A percentile compares a stretch with the other conserved stretches of the same genome.
Evolutionary conservation across 805 yeast genomes (phyloP).

Genomic region (Citeromyces matritensis): DNA sequence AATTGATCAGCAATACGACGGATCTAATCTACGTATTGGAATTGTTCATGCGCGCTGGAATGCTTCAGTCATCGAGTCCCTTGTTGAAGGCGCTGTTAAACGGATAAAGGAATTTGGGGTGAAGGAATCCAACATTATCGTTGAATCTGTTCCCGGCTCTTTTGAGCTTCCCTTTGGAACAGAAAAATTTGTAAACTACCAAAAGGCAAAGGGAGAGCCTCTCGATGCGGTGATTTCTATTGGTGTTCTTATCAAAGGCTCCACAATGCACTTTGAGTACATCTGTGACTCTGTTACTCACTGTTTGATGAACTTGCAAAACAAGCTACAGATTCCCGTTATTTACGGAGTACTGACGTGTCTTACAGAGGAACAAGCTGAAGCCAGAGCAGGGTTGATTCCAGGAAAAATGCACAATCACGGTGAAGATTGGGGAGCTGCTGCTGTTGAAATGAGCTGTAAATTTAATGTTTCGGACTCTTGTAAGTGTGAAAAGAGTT

Average conservation of each 20-base stretch:
- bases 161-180: constrained; percentile 86
- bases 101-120: constrained; percentile 57
- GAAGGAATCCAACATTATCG: constrained; percentile 52
- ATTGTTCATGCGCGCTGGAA: constrained; percentile 98
- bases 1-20: constrained; percentile 2
- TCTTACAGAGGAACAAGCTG: constrained; percentile 87
- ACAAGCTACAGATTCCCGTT: constrained; percentile 57
- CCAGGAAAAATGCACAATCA: constrained; percentile 80
- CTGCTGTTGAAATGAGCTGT: constrained; percentile 88
- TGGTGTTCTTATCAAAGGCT: constrained; percentile 90
- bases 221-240: constrained; percentile 86
- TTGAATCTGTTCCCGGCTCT: constrained; percentile 89
- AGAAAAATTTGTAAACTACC: constrained; percentile 30
- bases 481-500: not conserved
- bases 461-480: constrained; percentile 14
- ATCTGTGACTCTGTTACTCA: constrained; percentile 83
- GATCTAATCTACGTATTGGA: constrained; percentile 53
- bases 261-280: constrained; percentile 97
- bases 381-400: constrained; percentile 75
- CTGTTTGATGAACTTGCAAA: constrained; percentile 73
- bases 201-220: constrained; percentile 23
- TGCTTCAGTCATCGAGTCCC: constrained; percentile 52
- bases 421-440: constrained; percentile 98
- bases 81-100: constrained; percentile 63
- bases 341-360: constrained; percentile 92